Evolutionary conservation across 1,284 basidiomycete genomes (phyloP), one percentile per base, ranked within the genome.

Genomic region (Malassezia dermatis): DNA sequence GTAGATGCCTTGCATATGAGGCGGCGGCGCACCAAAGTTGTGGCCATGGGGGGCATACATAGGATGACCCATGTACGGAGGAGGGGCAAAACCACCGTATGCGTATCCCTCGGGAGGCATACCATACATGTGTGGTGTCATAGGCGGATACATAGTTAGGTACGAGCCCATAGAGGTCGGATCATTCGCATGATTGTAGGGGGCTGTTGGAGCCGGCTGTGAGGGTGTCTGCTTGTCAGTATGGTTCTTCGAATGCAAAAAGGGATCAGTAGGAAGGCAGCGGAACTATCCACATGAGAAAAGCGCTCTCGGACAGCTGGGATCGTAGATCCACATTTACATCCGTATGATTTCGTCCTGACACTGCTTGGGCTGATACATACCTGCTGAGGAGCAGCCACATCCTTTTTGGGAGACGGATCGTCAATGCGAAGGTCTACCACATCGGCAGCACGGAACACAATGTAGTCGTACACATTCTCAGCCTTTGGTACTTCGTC

Each of bases 241-340:
- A 40, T 24, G 10, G 19, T 40, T 46, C 26, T 12, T 6, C 24
- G 19, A 39, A 21, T 47, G 37, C 58, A 56, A 53, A 37, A 55
- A 40, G 48, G 48, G 60, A 65, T 84, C 81, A 82, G 82, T 80
- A 83, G 81, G 81, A 84, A 84, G 82, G 81, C 81, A 84, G 82
- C 81, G 81, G 80, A 83, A 78, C 67, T 66, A 80, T 84, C 82
- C 83, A 83, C 83, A 83, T 71, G 79, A 77, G 71, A 67, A 76
- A 78, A 82, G 83, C 82, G 82, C 82, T 83, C 82, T 84, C 81
- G 81, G 81, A 80, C 68, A 67, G 61, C 67, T 50, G 73, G 78
- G 63, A 79, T 76, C 77, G 56, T 64, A 66, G 59, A 72, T 60
- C 60, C 79, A 79, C 79, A 65, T 80, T 81, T 79, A 83, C 81